Evolutionary conservation across 2,329 filamentous ascomycete species (phyloP), one percentile per base, ranked within the genome.

Genomic region (Ophiostoma australiae): DNA sequence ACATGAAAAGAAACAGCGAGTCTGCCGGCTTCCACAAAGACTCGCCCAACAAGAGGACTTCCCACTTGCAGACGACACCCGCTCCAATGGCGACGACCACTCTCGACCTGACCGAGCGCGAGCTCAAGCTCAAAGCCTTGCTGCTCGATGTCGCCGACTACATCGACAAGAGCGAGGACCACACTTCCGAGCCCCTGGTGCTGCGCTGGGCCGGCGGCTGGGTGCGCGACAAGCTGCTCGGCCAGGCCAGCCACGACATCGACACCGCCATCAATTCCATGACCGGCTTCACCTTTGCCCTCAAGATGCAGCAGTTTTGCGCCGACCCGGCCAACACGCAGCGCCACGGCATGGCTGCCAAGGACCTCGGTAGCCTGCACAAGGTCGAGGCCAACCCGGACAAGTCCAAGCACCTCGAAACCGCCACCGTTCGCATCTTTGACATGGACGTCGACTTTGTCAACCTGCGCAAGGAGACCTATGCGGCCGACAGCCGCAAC

Each of bases 351-450:
- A 83, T 90, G 68, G 78, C 79, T 39, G 77, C 80, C 23, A 89
- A 85, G 69, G 89, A 90, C 71, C 84, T 95, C 70, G 90, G 91
- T 68, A 90, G 87, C 73, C 84, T 97, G 41, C 91, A 97, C 83
- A 96, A 93, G 79, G 94, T 97, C 75, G 90, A 91, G 69, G 90
- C 90, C 71, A 98, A 98, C 78, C 94, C 94, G 0, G 93, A 97
- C 77, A 97, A 97, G 81, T 97, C 93, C 27, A 98, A 98, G 81
- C 92, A 98, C 78, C 86, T 98, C 17, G 94, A 97, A 80, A 98
- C 94, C 0, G 91, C 93, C 68, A 97, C 93, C 11, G 93, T 91
- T 33, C 91, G 86, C 74, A 89, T 98, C 72, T 89, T 97, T 44
- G 68, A 91, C 0, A 85, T 96, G 68, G 94, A 98, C 77, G 86